Percentiles rank a stretch among this genome's conserved stretches.
Conservation (phyloP, 2,329 filamentous ascomycete species). For the Penicillium sp. region DNA sequence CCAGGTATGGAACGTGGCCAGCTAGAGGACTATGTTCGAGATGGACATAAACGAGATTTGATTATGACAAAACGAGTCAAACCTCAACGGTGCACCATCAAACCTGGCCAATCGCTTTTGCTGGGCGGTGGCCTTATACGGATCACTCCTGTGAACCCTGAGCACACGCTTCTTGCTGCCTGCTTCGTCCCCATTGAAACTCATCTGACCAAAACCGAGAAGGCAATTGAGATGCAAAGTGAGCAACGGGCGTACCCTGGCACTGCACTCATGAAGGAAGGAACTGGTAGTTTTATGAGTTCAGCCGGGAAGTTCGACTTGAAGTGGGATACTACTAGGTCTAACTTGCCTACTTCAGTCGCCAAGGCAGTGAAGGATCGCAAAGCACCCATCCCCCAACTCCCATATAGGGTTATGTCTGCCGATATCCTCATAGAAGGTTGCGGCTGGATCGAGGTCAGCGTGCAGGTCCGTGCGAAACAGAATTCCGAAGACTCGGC, state of each 20-base stretch:
- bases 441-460: slow-evolving; percentile 89
- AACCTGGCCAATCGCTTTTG: slow-evolving; percentile 77
- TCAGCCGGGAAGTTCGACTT: slow-evolving; percentile 77
- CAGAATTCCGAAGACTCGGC: slow-evolving; percentile 37
- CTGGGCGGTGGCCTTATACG: slow-evolving; percentile 85
- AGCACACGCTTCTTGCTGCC: slow-evolving; percentile 75
- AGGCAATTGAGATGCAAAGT: slow-evolving; percentile 74
- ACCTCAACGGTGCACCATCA: slow-evolving; percentile 74
- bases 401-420: slow-evolving; percentile 80
- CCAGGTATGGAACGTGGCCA: slow-evolving; percentile 79
- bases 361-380: slow-evolving; percentile 67
- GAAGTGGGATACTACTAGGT: slow-evolving; percentile 80
- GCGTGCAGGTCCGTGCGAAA: slow-evolving; percentile 74
- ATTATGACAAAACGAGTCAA: slow-evolving; percentile 78
- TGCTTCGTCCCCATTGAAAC: slow-evolving; percentile 79
- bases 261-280: slow-evolving; percentile 65
- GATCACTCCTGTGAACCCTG: slow-evolving; percentile 73
- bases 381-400: slow-evolving; percentile 51
- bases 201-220: slow-evolving; percentile 79
- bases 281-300: slow-evolving; percentile 60
- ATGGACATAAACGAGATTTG: slow-evolving; percentile 67
- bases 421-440: slow-evolving; percentile 89
- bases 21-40: slow-evolving; percentile 71
- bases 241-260: slow-evolving; percentile 65
- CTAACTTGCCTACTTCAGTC: slow-evolving; percentile 74